These are phyloP conservation scores for Macrophomina tecta DNA, from an alignment of 2,329 filamentous ascomycete species.

Conservation along the genomic window DNA sequence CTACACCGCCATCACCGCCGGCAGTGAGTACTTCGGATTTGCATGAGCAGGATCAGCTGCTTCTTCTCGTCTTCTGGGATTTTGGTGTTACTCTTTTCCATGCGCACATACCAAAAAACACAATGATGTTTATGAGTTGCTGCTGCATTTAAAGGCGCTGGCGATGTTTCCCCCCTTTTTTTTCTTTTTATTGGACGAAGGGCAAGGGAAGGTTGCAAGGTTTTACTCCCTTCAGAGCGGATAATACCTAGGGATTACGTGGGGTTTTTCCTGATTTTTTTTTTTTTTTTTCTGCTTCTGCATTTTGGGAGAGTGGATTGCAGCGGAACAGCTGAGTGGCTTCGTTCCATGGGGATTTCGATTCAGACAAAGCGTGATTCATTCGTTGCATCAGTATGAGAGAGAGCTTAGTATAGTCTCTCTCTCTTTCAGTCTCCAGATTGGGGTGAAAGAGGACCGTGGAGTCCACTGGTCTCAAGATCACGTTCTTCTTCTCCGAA, in stretches of 20 bases:
- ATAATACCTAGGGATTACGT: constrained; percentile 12
- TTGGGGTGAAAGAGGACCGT: background rate
- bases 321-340: background rate
- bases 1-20: constrained; percentile 95
- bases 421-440: background rate
- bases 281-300: background rate
- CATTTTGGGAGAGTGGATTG: background rate
- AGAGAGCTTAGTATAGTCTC: background rate
- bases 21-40: constrained; percentile 97
- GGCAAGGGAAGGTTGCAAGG: background rate
- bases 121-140: constrained; percentile 7
- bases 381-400: constrained; percentile 16
- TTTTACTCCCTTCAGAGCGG: background rate
- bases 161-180: constrained; percentile 2
- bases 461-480: background rate
- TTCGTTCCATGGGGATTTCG: background rate
- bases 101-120: constrained; percentile 1
- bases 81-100: background rate
- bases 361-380: background rate
- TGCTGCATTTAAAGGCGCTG: constrained; percentile 21
- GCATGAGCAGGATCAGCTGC: constrained; percentile 62
- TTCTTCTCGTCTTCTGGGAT: background rate
- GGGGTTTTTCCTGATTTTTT: constrained; percentile 3
- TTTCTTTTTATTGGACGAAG: background rate
- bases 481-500: background rate